Conservation (phyloP, 2,329 filamentous ascomycete genomes). For the Scedosporium aurantiacum region DNA sequence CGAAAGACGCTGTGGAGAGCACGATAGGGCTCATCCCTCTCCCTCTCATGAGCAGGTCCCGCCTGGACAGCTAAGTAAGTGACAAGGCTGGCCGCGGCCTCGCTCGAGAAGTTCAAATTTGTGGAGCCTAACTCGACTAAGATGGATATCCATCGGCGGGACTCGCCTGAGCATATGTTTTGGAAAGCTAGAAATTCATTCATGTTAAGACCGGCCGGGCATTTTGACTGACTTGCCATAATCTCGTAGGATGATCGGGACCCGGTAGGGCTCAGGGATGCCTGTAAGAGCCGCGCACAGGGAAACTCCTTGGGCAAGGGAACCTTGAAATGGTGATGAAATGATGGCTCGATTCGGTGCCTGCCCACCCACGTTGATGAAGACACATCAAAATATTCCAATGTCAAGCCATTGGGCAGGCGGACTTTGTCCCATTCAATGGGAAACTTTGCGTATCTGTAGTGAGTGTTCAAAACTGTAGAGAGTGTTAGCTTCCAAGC, state of each 20-base stretch:
- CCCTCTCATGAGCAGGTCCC: constrained; percentile 30
- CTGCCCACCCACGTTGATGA: constrained; percentile 32
- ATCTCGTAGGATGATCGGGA: constrained; percentile 39
- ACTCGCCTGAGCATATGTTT: constrained; percentile 30
- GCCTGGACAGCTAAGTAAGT: constrained; percentile 41
- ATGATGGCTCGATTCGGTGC: constrained; percentile 30
- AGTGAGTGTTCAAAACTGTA: no score
- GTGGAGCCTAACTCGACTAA: constrained; percentile 39
- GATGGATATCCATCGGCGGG: constrained; percentile 37
- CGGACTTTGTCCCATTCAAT: neutral
- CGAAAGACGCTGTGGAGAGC: constrained; percentile 36
- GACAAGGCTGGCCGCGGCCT: constrained; percentile 37
- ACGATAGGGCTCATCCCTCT: constrained; percentile 21
- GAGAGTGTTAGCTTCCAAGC: no score
- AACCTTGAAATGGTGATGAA: no score
- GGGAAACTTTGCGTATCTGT: neutral
- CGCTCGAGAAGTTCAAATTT: constrained; percentile 48
- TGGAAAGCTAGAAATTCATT: constrained; percentile 45
- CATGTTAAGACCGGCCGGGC: constrained; percentile 31
- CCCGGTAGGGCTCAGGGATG: constrained; percentile 3
- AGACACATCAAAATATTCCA: no score
- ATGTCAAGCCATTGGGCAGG: neutral
- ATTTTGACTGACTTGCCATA: constrained; percentile 35
- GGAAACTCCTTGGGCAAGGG: no score
- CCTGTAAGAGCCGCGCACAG: neutral